Base-by-base conservation (phyloP, 345 rosid species). In the Eutrema yunnanense region DNA sequence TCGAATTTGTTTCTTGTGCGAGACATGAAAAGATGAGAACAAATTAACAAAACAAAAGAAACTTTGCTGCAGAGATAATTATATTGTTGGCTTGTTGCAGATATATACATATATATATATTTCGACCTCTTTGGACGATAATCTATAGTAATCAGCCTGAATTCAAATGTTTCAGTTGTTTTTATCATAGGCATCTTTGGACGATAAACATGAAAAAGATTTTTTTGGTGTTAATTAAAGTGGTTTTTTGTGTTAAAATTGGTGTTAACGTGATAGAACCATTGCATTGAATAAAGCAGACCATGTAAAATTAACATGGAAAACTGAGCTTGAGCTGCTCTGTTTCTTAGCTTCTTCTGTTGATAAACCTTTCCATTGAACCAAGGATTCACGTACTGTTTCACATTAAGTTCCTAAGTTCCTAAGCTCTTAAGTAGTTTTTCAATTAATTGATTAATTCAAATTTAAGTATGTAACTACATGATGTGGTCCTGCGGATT, bases 401-500 rank as follows among this genome's bases (percentile, higher is more conserved):
- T 54, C 12, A 34, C 56, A 43, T 8, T 4, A 19, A 46, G 47
- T 43, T 33, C 47, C 6, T 64, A 34, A 34, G 26, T 22, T n/a
- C n/a, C n/a, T n/a, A n/a, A n/a, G n/a, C 13, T 47, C 66, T 42
- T 22, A 47, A 2, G 19, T 16, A 55, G 13, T 29, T 36, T 43
- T 3, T 16, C 16, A 46, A 43, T 16, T 62, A 16, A 2, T 27
- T 57, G 9, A 22, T 3, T 19, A 2, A 9, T 33, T 9, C 10
- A 29, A 48, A 58, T 8, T 30, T 1, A 30, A 67, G 48, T 16
- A 33, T 30, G 29, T 37, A 73, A 47, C n/a, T 33, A 50, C 33
- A 19, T 61, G 50, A 53, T 54, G 79, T 69, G 75, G 79, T 76
- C 75, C 79, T 62, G 43, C 9, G 37, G 70, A 38, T 62, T 62